A percentile compares a stretch with the other conserved stretches of the same genome.
Evolutionary conservation across 371 early-diverging fungal genomes (phyloP).

Genomic region (Syncephalastrum monosporum): DNA sequence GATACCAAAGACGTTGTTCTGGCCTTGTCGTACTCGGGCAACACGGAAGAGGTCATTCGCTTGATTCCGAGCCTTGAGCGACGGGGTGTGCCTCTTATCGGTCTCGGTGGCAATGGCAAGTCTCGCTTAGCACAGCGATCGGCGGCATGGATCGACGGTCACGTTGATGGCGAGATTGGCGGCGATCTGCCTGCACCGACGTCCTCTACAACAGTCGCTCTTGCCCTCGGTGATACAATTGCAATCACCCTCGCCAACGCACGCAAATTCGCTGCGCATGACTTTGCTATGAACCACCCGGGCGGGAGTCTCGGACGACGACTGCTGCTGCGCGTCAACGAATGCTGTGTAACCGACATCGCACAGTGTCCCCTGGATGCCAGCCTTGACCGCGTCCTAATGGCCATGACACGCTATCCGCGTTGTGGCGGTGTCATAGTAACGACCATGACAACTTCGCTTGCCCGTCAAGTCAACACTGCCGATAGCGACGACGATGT

Average conservation of each 20-base stretch:
- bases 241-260: conserved; percentile 55
- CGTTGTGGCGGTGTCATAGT: conserved; percentile 44
- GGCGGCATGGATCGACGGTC: conserved; percentile 62
- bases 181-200: conserved; percentile 61
- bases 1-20: conserved; percentile 53
- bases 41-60: conserved; percentile 58
- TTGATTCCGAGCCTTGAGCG: conserved; percentile 45
- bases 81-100: conserved; percentile 50
- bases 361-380: conserved; percentile 28
- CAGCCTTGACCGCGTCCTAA: conserved; percentile 41
- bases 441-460: conserved; percentile 6
- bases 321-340: conserved; percentile 39
- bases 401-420: conserved; percentile 47
- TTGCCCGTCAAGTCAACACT: neutral
- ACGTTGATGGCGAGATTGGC: conserved; percentile 49
- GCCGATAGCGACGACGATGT: neutral
- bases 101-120: conserved; percentile 50
- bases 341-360: conserved; percentile 29
- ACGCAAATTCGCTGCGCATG: conserved; percentile 43
- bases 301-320: conserved; percentile 58
- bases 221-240: conserved; percentile 64
- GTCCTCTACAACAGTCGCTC: conserved; percentile 54
- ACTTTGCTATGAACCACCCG: conserved; percentile 66
- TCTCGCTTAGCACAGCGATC: conserved; percentile 54
- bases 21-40: conserved; percentile 63